phyloP scores from a whole-genome alignment of 2,329 filamentous ascomycete genomes.

The Stachybotrys chlorohalonatus region DNA sequence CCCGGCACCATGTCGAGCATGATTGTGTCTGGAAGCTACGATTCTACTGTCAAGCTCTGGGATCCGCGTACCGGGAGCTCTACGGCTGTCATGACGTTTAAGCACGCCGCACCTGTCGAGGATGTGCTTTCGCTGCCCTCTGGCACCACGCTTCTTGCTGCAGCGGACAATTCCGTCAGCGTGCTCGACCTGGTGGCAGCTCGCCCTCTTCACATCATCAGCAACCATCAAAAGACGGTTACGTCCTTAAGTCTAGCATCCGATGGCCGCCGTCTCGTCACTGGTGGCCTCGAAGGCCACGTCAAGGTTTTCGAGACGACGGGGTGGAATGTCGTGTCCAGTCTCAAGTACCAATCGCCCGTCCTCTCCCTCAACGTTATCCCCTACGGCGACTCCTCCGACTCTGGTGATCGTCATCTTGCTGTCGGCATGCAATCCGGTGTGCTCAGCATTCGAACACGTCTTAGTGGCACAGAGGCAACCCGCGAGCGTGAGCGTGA shows the following conservation, averaged over 20 bases:
- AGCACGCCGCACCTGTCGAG: conserved; percentile 85
- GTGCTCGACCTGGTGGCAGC: conserved; percentile 90
- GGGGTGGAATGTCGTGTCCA: conserved; percentile 93
- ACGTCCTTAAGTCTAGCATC: conserved; percentile 79
- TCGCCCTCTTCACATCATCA: conserved; percentile 75
- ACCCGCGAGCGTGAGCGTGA: conserved; percentile 65
- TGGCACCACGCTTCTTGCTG: conserved; percentile 76
- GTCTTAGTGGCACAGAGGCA: conserved; percentile 77
- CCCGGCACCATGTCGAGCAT: conserved; percentile 64
- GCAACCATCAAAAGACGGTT: conserved; percentile 96
- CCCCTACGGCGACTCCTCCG: conserved; percentile 21
- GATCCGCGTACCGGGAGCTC: conserved; percentile 66
- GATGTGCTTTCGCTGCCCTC: conserved; percentile 79
- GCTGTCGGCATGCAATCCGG: conserved; percentile 93
- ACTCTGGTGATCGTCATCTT: conserved; percentile 77
- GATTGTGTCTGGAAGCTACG: conserved; percentile 86
- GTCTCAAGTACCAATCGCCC: conserved; percentile 85
- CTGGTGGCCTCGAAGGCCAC: conserved; percentile 86
- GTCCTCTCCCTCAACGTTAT: conserved; percentile 79
- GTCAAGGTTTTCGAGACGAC: conserved; percentile 95
- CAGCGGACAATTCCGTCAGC: conserved; percentile 77
- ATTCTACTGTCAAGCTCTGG: conserved; percentile 89
- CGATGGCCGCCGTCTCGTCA: conserved; percentile 70
- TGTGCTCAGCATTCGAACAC: conserved; percentile 80
- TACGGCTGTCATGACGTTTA: conserved; percentile 79